Percentiles rank a stretch among this genome's conserved stretches.
Conservation (phyloP, 768 basidiomycete species). For the Lactifluus rugatus region DNA sequence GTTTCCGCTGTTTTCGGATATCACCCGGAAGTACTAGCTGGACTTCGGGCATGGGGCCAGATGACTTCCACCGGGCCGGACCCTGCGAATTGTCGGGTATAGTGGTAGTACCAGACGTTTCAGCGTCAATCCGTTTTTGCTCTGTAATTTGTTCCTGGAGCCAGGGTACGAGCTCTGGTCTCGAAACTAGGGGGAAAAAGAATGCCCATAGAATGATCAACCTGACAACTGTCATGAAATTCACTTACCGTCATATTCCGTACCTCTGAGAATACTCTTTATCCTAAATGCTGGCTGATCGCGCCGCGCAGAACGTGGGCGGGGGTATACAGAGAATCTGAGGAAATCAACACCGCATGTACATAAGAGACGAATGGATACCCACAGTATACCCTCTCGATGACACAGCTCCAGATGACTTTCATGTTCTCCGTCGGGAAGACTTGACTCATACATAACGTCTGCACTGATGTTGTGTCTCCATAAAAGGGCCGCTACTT, state of each 20-base stretch:
- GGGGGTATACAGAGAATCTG: constrained; percentile 44
- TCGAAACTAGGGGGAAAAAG: constrained; percentile 34
- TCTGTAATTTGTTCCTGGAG: constrained; percentile 70
- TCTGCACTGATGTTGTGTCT: constrained; percentile 76
- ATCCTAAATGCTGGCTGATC: constrained; percentile 70
- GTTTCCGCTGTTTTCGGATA: constrained; percentile 64
- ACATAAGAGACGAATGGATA: neutral
- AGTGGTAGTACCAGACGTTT: constrained; percentile 47
- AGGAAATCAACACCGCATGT: neutral
- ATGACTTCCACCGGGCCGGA: constrained; percentile 29
- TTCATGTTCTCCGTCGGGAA: constrained; percentile 54
- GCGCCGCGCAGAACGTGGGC: constrained; percentile 44
- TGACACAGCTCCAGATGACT: constrained; percentile 55
- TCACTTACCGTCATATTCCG: constrained; percentile 59
- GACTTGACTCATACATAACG: constrained; percentile 73
- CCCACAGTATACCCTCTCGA: constrained; percentile 79
- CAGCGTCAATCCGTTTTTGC: constrained; percentile 63
- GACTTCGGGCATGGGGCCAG: constrained; percentile 34
- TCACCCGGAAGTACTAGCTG: constrained; percentile 62
- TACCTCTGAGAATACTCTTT: constrained; percentile 71
- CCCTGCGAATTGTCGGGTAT: constrained; percentile 32
- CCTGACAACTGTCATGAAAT: neutral
- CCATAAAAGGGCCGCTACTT: constrained; percentile 71
- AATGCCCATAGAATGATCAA: constrained; percentile 2
- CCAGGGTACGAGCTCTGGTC: constrained; percentile 65